A percentile compares a stretch with the other conserved stretches of the same genome.
Evolutionary conservation across 495 filamentous ascomycete genomes (phyloP).

Genomic region (Viridothelium virens): DNA sequence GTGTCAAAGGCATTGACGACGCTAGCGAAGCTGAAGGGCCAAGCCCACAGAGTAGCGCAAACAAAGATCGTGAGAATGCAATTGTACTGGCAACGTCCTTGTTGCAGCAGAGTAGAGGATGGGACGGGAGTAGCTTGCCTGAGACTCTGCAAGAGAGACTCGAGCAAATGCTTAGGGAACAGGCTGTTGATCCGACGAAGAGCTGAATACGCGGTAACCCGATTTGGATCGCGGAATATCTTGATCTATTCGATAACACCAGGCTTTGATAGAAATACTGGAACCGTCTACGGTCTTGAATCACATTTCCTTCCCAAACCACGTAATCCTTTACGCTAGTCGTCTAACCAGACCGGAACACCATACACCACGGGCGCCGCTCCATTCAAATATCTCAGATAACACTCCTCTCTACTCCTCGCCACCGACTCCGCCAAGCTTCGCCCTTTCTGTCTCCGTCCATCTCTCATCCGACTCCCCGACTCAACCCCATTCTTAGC

Average conservation of each 20-base stretch:
- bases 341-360: constrained; percentile 71
- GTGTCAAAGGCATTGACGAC: background rate
- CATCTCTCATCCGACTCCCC: background rate
- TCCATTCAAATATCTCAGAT: constrained; percentile 83
- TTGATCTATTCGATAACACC: background rate
- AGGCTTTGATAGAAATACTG: background rate
- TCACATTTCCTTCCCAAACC: background rate
- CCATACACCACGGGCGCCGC: constrained; percentile 92
- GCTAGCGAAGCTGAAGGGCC: background rate
- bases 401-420: constrained; percentile 61
- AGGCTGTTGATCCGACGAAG: background rate
- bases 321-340: background rate
- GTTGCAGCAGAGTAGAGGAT: background rate
- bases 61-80: background rate
- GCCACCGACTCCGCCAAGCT: constrained; percentile 73
- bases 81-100: background rate
- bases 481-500: background rate
- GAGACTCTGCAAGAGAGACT: background rate
- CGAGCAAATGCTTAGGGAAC: background rate
- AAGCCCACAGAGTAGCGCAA: background rate
- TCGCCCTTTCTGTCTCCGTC: constrained; percentile 19
- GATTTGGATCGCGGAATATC: too few species aligned
- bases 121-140: background rate
- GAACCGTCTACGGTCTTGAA: too few species aligned
- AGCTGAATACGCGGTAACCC: too few species aligned